phyloP scores from a whole-genome alignment of 164 flowering plant genomes.

The Berberis thunbergii region DNA sequence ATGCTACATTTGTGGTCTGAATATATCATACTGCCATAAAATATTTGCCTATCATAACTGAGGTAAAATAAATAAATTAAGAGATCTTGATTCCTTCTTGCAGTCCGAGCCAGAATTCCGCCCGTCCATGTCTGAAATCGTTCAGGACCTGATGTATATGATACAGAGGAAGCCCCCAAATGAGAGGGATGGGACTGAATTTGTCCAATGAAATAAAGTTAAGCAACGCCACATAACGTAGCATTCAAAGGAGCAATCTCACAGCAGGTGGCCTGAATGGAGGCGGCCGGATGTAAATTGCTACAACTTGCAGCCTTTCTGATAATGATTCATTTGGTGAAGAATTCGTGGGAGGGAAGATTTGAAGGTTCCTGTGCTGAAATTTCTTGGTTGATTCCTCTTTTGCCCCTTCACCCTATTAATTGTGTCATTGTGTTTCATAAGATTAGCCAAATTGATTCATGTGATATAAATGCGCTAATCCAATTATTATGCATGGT shows the following conservation, averaged over 20 bases:
- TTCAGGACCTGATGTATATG: constrained; percentile 63
- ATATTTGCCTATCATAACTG: too few species aligned
- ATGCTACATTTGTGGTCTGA: too few species aligned
- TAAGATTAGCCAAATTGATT: background rate
- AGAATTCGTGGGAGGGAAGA: background rate
- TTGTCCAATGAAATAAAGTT: background rate
- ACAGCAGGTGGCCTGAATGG: background rate
- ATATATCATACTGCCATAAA: too few species aligned
- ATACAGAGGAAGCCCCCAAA: constrained; percentile 44
- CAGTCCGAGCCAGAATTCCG: constrained; percentile 86
- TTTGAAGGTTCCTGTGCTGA: background rate
- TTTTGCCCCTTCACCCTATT: background rate
- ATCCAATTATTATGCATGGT: constrained; percentile 6
- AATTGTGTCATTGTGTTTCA: background rate
- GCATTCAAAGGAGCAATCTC: background rate
- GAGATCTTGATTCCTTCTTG: constrained; percentile 8
- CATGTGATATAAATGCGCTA: constrained; percentile 5
- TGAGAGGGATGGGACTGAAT: constrained; percentile 20
- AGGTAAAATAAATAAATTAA: too few species aligned
- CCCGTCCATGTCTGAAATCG: constrained; percentile 93
- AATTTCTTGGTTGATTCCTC: background rate
- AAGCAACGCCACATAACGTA: background rate
- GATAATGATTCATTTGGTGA: background rate
- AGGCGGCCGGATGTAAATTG: background rate
- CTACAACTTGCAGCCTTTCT: constrained; percentile 1